These are phyloP conservation scores for Coprinellus micaceus DNA, from an alignment of 768 basidiomycete species.

Conservation along the genomic window DNA sequence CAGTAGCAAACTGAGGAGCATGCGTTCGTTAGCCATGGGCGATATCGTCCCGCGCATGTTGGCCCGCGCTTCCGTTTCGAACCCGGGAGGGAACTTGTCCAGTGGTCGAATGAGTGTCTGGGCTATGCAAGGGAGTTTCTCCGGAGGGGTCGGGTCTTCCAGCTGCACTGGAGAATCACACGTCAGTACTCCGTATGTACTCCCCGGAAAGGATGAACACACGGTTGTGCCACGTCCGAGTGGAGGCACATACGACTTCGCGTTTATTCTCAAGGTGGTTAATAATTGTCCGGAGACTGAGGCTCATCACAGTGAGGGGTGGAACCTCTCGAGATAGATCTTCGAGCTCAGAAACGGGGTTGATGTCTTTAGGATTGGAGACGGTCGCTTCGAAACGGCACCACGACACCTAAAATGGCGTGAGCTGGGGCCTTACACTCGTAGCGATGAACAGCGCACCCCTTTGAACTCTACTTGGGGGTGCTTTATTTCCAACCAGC, in stretches of 20 bases:
- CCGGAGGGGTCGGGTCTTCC: constrained; percentile 90
- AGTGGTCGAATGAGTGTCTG: constrained; percentile 90
- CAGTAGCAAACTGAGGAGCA: constrained; percentile 78
- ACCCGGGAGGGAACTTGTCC: constrained; percentile 79
- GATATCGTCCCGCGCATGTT: constrained; percentile 68
- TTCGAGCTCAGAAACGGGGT: constrained; percentile 66
- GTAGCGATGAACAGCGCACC: constrained; percentile 41
- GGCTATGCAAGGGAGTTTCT: constrained; percentile 74
- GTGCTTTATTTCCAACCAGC: constrained; percentile 87
- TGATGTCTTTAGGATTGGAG: constrained; percentile 82
- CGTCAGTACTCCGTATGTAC: background rate
- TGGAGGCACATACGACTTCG: constrained; percentile 86
- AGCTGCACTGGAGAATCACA: constrained; percentile 59
- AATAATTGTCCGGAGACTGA: constrained; percentile 85
- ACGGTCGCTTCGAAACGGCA: constrained; percentile 90
- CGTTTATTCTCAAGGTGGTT: constrained; percentile 92
- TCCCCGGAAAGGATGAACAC: constrained; percentile 20
- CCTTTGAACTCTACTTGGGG: constrained; percentile 74
- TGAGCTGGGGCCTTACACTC: background rate
- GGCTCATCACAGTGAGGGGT: constrained; percentile 85
- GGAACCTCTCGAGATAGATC: constrained; percentile 76
- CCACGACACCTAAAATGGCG: constrained; percentile 62
- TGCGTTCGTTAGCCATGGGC: constrained; percentile 77
- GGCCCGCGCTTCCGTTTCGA: constrained; percentile 64
- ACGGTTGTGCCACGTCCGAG: constrained; percentile 77